A percentile compares a stretch with the other conserved stretches of the same genome.
Conservation (phyloP, 306 rosid genomes). For the Medicago lupulina region DNA sequence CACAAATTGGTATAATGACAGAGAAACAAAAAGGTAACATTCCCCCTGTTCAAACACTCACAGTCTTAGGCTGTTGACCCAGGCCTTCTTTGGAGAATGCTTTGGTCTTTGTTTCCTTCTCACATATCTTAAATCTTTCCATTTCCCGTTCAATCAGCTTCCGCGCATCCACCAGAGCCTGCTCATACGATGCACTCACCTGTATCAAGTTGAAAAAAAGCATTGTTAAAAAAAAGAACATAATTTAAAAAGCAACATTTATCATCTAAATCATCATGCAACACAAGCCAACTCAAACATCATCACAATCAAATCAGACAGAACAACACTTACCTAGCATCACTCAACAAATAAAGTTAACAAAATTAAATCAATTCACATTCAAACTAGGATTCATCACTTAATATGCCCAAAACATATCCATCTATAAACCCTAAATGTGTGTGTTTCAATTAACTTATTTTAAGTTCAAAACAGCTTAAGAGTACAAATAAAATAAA, state of each 20-base stretch:
- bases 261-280: constrained; percentile 22
- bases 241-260: constrained; percentile 24
- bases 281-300: constrained; percentile 22
- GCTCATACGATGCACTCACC: constrained; percentile 99
- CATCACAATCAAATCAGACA: constrained; percentile 28
- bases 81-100: constrained; percentile 98
- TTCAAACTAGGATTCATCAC: constrained; percentile 4
- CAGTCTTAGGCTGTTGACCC: constrained; percentile 98
- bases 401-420: no score
- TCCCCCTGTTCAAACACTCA: constrained; percentile 50
- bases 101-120: constrained; percentile 97
- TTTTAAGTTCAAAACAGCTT: no score
- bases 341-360: constrained; percentile 4
- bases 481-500: no score
- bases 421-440: no score
- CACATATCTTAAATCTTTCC: constrained; percentile 97
- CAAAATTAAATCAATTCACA: constrained; percentile 20
- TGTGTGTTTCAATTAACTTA: no score
- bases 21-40: neutral
- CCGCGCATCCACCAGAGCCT: constrained; percentile 96
- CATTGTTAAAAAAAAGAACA: constrained; percentile 40
- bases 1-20: neutral
- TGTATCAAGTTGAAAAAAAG: constrained; percentile 51
- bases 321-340: constrained; percentile 24
- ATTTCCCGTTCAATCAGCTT: constrained; percentile 94